phyloP scores from a whole-genome alignment of 2,329 filamentous ascomycete species.

The Parastagonospora avenae region DNA sequence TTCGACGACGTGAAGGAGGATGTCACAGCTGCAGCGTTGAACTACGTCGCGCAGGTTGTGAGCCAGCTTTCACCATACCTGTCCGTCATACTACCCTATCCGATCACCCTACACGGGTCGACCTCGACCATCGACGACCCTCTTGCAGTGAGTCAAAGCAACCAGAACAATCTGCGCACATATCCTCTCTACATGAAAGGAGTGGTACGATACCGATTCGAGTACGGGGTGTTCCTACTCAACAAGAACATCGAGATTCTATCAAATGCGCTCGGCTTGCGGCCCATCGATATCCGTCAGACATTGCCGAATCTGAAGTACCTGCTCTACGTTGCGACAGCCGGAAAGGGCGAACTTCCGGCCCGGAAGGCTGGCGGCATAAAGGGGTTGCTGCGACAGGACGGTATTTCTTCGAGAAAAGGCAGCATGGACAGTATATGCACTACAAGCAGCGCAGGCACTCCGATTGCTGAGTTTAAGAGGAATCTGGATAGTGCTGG shows the following conservation, averaged over 20 bases:
- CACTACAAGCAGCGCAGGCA: constrained; percentile 34
- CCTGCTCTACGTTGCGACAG: constrained; percentile 84
- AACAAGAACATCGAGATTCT: constrained; percentile 90
- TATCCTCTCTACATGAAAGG: constrained; percentile 81
- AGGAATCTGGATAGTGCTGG: constrained; percentile 20
- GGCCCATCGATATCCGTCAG: constrained; percentile 87
- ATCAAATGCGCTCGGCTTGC: constrained; percentile 68
- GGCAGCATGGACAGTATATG: constrained; percentile 42
- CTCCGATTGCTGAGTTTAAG: constrained; percentile 23
- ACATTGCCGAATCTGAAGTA: constrained; percentile 95
- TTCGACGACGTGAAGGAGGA: constrained; percentile 76
- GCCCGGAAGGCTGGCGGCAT: constrained; percentile 44
- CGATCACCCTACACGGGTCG: constrained; percentile 73
- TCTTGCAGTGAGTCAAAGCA: constrained; percentile 58
- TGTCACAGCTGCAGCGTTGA: constrained; percentile 77
- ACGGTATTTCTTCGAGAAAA: constrained; percentile 30
- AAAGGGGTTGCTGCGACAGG: constrained; percentile 36
- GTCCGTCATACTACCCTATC: constrained; percentile 77
- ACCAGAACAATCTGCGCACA: constrained; percentile 29
- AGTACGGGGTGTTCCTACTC: constrained; percentile 94
- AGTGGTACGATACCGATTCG: constrained; percentile 84
- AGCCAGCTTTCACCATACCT: constrained; percentile 83
- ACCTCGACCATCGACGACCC: constrained; percentile 77
- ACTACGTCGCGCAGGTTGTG: constrained; percentile 77
- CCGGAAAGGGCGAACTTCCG: constrained; percentile 69